These are phyloP conservation scores for Suillus weaverae DNA, from an alignment of 768 basidiomycete species.

Conservation along the genomic window DNA sequence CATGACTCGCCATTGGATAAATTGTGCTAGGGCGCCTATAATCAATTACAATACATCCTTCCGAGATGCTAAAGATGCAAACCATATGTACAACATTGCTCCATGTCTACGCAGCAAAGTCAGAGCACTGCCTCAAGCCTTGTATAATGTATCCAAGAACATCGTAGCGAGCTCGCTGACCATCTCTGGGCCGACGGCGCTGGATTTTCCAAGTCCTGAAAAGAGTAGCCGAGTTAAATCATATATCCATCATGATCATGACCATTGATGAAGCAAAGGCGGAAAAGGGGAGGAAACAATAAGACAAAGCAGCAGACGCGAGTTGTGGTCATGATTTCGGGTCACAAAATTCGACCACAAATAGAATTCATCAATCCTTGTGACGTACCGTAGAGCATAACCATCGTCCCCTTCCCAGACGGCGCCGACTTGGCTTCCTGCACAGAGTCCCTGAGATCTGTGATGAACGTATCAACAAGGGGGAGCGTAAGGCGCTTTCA, in stretches of 20 bases:
- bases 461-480: constrained; percentile 74
- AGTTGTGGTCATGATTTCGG: neutral
- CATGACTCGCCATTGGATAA: neutral
- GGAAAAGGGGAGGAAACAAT: neutral
- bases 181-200: constrained; percentile 77
- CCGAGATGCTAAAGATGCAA: neutral
- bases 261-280: neutral
- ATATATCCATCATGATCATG: neutral
- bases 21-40: neutral
- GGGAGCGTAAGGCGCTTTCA: constrained; percentile 75
- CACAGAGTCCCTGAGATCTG: constrained; percentile 80
- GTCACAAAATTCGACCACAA: neutral
- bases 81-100: neutral
- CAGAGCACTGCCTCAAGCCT: constrained; percentile 47
- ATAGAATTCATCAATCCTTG: constrained; percentile 22
- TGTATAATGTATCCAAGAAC: constrained; percentile 82
- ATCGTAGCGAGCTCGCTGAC: constrained; percentile 75
- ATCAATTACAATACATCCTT: neutral
- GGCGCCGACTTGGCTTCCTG: constrained; percentile 63
- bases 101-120: neutral
- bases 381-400: constrained; percentile 76
- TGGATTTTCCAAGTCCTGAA: constrained; percentile 78
- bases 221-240: neutral
- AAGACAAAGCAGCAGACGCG: neutral
- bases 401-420: constrained; percentile 82